Conservation (phyloP, 495 filamentous ascomycete species). For the Lasiosphaeria hispida region DNA sequence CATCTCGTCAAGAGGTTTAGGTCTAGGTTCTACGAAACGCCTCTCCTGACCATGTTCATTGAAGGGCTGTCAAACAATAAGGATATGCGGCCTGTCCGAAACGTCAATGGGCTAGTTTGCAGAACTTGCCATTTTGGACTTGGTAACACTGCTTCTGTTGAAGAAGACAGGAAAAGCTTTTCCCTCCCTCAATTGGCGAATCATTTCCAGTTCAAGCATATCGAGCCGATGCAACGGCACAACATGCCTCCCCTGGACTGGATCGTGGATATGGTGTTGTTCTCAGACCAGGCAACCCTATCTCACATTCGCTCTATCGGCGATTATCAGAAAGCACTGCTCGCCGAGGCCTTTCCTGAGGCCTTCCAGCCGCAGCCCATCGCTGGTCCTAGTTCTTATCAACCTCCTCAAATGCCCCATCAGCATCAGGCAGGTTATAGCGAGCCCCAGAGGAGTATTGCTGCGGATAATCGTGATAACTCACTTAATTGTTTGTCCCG, state of each 20-base stretch:
- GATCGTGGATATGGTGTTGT: constrained; percentile 67
- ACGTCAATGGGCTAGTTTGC: constrained; percentile 62
- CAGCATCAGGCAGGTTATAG: background rate
- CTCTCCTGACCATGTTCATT: constrained; percentile 59
- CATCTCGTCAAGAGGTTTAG: constrained; percentile 56
- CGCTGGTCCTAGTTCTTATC: background rate
- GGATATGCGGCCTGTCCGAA: constrained; percentile 65
- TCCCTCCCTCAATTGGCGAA: constrained; percentile 60
- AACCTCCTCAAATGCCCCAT: background rate
- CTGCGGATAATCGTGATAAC: no score
- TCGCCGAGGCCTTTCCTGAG: constrained; percentile 58
- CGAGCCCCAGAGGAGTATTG: no score
- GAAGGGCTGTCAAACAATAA: constrained; percentile 64
- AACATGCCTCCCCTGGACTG: constrained; percentile 50
- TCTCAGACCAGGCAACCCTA: constrained; percentile 54
- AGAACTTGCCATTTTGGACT: constrained; percentile 53
- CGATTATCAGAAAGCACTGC: constrained; percentile 56
- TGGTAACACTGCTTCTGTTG: constrained; percentile 30
- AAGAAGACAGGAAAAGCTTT: constrained; percentile 50
- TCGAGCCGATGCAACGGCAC: constrained; percentile 31
- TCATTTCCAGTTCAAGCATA: constrained; percentile 65
- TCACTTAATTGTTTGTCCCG: no score
- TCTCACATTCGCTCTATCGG: constrained; percentile 41
- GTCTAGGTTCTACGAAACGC: constrained; percentile 52
- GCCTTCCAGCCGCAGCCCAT: constrained; percentile 17